Conservation (phyloP, 2,329 filamentous ascomycete genomes). For the Trematosphaeria pertusa region DNA sequence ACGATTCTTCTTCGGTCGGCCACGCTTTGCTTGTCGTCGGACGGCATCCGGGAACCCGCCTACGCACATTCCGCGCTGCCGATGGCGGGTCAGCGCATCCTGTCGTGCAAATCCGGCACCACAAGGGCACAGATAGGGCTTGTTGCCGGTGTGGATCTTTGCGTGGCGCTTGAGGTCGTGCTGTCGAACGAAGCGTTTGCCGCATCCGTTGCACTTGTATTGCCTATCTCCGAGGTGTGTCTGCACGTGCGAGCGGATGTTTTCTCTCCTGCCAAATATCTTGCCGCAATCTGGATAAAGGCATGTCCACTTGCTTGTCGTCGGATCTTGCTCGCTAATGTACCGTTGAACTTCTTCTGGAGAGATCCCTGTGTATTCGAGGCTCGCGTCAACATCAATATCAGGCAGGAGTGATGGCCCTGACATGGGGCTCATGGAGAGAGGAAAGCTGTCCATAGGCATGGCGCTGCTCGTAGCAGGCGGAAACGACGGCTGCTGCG, state of each 20-base stretch:
- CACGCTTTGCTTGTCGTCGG: constrained; percentile 71
- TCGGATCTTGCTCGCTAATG: constrained; percentile 55
- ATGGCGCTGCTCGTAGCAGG: constrained; percentile 31
- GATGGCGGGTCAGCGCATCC: constrained; percentile 91
- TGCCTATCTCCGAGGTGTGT: constrained; percentile 97
- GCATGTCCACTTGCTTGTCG: constrained; percentile 56
- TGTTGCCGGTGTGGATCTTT: constrained; percentile 96
- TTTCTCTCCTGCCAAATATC: constrained; percentile 95
- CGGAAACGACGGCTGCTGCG: constrained; percentile 37
- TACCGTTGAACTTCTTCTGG: constrained; percentile 71
- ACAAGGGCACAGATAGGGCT: constrained; percentile 93
- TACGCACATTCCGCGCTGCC: constrained; percentile 95
- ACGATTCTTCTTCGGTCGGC: constrained; percentile 68
- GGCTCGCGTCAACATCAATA: constrained; percentile 65
- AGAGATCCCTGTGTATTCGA: constrained; percentile 82
- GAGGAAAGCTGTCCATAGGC: constrained; percentile 25
- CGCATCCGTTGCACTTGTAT: constrained; percentile 90
- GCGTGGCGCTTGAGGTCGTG: constrained; percentile 97
- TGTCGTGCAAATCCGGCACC: constrained; percentile 94
- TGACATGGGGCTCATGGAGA: constrained; percentile 12
- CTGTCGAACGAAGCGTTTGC: constrained; percentile 95
- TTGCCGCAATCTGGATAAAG: constrained; percentile 77
- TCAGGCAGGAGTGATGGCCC: constrained; percentile 43
- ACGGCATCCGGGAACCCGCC: constrained; percentile 87
- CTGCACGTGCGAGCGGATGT: constrained; percentile 98